Base-by-base conservation (phyloP, 164 flowering plant genomes). In the Tetracentron sinense region DNA sequence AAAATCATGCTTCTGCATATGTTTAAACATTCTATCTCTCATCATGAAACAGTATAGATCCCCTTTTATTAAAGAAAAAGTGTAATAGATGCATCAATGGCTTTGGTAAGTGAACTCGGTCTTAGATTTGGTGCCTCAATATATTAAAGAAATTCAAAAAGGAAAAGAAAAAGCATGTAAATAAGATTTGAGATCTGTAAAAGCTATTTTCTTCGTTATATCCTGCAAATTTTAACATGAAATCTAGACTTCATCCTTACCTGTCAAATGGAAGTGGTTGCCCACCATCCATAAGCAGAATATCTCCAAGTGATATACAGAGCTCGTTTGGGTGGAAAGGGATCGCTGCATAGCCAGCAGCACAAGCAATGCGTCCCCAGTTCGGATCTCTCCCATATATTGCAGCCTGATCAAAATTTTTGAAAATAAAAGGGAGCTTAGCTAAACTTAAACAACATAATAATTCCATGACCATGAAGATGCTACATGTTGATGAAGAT, bases 351-450 rank as follows among this genome's bases (percentile, higher is more conserved):
- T 94, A 89, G 50, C 99, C 99, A 55, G 83, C 99, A 77, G 96
- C 95, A 69, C 90, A 86, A 63, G 99, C 99, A 72, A 95, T 86
- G 44, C 99, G 93, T 16, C 99, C 99, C 99, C 99, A 95, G 58
- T 95, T 95, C 57, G 99, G 99, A 70, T 95, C 99, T 84, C 97
- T 80, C 26, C 99, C 99, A 62, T 88, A 89, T 21, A 92, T 80
- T 31, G 99, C 99, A 61, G 99, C 96, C 99, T 94, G 74, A 49
- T 60, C 47, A 59, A n/a, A 58, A 56, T 10, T 50, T 42, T 15
- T 27, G 3, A 55, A 58, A 42, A 62, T 1, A 12, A 44, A 42
- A 61, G 22, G 42, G 52, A 62, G 54, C 19, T 50, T 42, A 26
- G 55, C n/a, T 26, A 54, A 67, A 61, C 10, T 31, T 20, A 26